Base-by-base conservation (phyloP, 2,329 filamentous ascomycete genomes). In the Ophiostoma perfectum region DNA sequence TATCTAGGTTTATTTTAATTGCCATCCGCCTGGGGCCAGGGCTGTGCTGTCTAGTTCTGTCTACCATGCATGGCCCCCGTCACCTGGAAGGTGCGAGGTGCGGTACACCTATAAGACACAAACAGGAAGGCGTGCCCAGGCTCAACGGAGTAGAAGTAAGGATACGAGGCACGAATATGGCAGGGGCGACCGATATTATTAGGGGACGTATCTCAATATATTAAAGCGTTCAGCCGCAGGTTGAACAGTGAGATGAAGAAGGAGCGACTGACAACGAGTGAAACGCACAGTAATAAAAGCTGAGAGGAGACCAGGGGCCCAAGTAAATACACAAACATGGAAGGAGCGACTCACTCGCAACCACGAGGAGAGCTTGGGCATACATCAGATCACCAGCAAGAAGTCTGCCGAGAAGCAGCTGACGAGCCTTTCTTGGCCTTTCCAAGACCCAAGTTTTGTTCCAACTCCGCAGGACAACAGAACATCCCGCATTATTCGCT, bases 31-130 rank as follows among this genome's bases (percentile, higher is more conserved):
- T 49, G 9, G 49, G 49, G 49, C 18, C 49, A 27, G 49, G 49
- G 49, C 49, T 55, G 49, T 55, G 49, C 49, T 55, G 49, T 11
- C 49, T 55, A 55, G 49, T 55, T n/a, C 18, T 55, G 49, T 55
- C 49, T 55, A 18, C n/a, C 49, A 55, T 27, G 49, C 18, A n/a
- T 55, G n/a, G 18, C 49, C 49, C 9, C 9, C 7, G 3, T 55
- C n/a, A 36, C n/a, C 27, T 27, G 49, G 49, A 27, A 55, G 49
- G 49, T 55, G 49, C 49, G 49, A 55, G 49, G 49, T 55, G 49
- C 49, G 49, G 11, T 55, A 18, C 12, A 55, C 49, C 49, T 55
- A 7, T 55, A 27, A 9, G 49, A 55, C 49, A 55, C 49, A 55
- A 27, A 27, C 49, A 27, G 49, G 49, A 55, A 55, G 49, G 49